Percentiles rank a stretch among this genome's conserved stretches.
phyloP scores from a whole-genome alignment of 2,329 filamentous ascomycete genomes.

The Sarocladium strictum region DNA sequence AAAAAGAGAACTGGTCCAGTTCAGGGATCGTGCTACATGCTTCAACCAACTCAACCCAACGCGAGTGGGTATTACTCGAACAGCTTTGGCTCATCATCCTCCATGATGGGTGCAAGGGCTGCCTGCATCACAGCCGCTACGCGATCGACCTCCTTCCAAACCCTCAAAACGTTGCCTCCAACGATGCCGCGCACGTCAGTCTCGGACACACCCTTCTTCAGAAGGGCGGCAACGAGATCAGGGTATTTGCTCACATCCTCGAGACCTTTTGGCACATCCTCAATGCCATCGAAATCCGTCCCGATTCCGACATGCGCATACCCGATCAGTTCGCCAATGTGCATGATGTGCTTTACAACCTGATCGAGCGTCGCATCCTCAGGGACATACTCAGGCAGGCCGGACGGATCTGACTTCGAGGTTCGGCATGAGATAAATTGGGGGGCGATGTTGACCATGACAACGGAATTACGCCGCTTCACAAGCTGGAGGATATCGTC shows the following conservation, averaged over 20 bases:
- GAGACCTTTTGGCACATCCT: constrained; percentile 60
- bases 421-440: constrained; percentile 74
- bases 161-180: constrained; percentile 74
- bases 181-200: constrained; percentile 67
- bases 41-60: not conserved
- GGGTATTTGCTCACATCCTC: constrained; percentile 85
- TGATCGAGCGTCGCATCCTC: constrained; percentile 68
- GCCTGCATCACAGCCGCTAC: constrained; percentile 63
- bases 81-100: constrained; percentile 38
- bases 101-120: constrained; percentile 44
- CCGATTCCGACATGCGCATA: constrained; percentile 85
- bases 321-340: constrained; percentile 79
- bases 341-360: constrained; percentile 71
- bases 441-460: constrained; percentile 88
- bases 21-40: too few relatives aligned
- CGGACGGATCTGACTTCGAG: constrained; percentile 45
- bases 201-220: constrained; percentile 68
- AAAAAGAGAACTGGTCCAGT: too few relatives aligned
- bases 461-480: constrained; percentile 64
- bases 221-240: constrained; percentile 66
- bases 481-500: constrained; percentile 77
- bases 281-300: constrained; percentile 82
- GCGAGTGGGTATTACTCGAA: not conserved
- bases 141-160: constrained; percentile 74
- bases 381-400: constrained; percentile 62